Conservation (phyloP, 2,329 filamentous ascomycete species). For the Paecilomyces dactylethromorphus region DNA sequence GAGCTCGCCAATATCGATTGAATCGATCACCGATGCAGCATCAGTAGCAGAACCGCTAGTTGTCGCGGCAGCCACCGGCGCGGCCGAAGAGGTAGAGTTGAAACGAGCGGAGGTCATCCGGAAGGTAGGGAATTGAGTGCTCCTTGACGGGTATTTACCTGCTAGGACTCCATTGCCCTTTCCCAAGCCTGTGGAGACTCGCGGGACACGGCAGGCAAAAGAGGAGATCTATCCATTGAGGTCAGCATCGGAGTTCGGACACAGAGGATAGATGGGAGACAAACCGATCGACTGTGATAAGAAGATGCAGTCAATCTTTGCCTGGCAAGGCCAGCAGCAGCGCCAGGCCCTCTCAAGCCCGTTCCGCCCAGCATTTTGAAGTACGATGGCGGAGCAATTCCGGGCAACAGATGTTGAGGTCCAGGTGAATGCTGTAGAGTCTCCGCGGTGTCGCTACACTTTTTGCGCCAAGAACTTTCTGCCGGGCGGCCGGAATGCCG, state of each 20-base stretch:
- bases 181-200: slow-evolving; percentile 12
- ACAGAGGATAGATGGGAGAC: slow-evolving; percentile 9
- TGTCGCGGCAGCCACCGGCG: slow-evolving; percentile 9
- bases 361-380: slow-evolving; percentile 50
- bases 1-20: slow-evolving; percentile 17
- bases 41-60: slow-evolving; percentile 2
- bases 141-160: slow-evolving; percentile 15
- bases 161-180: slow-evolving; percentile 15
- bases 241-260: slow-evolving; percentile 5
- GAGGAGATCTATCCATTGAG: slow-evolving; percentile 28
- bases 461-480: slow-evolving; percentile 25
- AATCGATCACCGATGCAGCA: slow-evolving; percentile 1
- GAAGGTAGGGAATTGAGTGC: slow-evolving; percentile 12
- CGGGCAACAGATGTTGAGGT: neutral
- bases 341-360: slow-evolving; percentile 44
- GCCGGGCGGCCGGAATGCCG: slow-evolving; percentile 23
- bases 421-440: neutral
- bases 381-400: slow-evolving; percentile 8
- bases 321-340: slow-evolving; percentile 32
- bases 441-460: slow-evolving; percentile 1
- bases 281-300: slow-evolving; percentile 29
- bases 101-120: slow-evolving; percentile 26
- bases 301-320: slow-evolving; percentile 20
- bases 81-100: slow-evolving; percentile 28
- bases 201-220: slow-evolving; percentile 20